Conservation (phyloP, 1,139 yeast genomes). For the Lodderomyces orthopsilosis region DNA sequence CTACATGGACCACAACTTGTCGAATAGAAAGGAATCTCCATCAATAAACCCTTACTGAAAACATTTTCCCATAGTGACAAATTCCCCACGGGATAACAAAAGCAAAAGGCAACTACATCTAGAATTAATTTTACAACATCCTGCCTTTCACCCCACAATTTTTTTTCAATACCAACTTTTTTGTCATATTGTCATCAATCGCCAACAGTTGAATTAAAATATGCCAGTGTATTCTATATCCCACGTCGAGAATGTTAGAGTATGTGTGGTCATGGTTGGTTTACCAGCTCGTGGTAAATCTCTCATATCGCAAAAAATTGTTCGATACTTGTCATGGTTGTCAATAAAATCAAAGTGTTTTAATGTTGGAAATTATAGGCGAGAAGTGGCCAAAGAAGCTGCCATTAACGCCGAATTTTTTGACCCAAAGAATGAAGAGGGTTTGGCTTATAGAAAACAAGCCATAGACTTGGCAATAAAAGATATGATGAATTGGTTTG, state of each 20-base stretch:
- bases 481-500: conserved; percentile 91
- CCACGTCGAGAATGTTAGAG: conserved; percentile 66
- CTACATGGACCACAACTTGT: neutral
- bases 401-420: conserved; percentile 67
- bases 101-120: neutral
- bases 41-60: neutral
- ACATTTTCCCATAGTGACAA: neutral
- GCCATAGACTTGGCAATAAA: conserved; percentile 71
- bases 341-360: conserved; percentile 84
- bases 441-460: conserved; percentile 57
- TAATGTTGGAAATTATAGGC: conserved; percentile 84
- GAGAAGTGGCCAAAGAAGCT: conserved; percentile 46
- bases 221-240: conserved; percentile 79
- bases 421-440: conserved; percentile 63
- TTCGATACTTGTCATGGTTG: conserved; percentile 87
- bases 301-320: conserved; percentile 79
- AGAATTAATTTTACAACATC: neutral
- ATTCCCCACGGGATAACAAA: neutral
- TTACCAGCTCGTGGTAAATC: conserved; percentile 67
- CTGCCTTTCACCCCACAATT: neutral
- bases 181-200: no score
- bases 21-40: neutral
- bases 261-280: conserved; percentile 77
- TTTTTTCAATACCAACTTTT: neutral
- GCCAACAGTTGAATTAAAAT: neutral